Conservation (phyloP, 1,139 yeast species). For the Lodderomyces jiufengensis region DNA sequence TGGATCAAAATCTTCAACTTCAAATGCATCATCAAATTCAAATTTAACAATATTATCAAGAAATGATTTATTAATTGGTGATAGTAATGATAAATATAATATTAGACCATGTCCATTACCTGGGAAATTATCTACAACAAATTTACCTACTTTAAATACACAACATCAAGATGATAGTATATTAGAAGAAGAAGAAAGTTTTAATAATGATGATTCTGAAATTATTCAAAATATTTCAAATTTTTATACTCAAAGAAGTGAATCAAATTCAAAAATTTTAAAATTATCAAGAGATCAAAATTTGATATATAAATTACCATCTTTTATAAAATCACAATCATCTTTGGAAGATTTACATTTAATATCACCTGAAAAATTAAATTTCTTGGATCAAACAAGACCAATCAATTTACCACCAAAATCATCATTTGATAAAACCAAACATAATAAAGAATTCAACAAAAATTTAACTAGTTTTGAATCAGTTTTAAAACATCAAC, state of each 20-base stretch:
- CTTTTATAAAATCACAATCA: conserved; percentile 37
- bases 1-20: conserved; percentile 1
- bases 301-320: conserved; percentile 38
- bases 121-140: conserved; percentile 22
- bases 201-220: conserved; percentile 27
- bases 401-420: conserved; percentile 49
- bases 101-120: conserved; percentile 38
- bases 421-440: conserved; percentile 29
- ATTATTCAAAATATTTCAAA: conserved; percentile 36
- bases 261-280: conserved; percentile 31
- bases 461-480: conserved; percentile 33
- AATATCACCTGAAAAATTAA: conserved; percentile 41
- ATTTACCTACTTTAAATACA: conserved; percentile 9
- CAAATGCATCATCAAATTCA: conserved; percentile 4
- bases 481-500: conserved; percentile 19
- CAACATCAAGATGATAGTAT: conserved; percentile 18
- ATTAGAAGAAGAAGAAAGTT: conserved; percentile 9
- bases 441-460: conserved; percentile 39
- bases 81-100: conserved; percentile 27
- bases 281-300: conserved; percentile 33
- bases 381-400: conserved; percentile 39
- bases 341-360: conserved; percentile 41
- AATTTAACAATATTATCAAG: conserved; percentile 18
- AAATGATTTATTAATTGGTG: conserved; percentile 27
- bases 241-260: conserved; percentile 37